Evolutionary conservation across 2,329 filamentous ascomycete genomes (phyloP), one percentile per base, ranked within the genome.

Genomic region (Fusarium sp.): DNA sequence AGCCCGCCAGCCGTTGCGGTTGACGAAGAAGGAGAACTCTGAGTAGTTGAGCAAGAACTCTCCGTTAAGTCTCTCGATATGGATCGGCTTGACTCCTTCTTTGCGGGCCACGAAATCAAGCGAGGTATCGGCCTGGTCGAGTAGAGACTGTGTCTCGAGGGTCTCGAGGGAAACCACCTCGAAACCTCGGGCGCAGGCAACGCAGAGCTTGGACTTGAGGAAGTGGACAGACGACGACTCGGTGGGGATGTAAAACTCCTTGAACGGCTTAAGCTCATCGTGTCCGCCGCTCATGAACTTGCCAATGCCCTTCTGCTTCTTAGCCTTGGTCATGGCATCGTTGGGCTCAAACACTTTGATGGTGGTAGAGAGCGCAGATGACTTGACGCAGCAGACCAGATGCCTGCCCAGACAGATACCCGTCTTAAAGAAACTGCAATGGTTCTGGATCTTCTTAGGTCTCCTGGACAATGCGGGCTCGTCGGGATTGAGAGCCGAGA

Each of bases 301-400:
- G 66, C 91, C 89, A 57, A 99, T 88, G 15, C 95, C 94, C 71
- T 93, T 95, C 74, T 97, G 96, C 80, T 96, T 97, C 81, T 95
- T 96, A 55, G 91, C 92, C 79, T 93, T 95, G 50, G 90, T 89
- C 83, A 96, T 90, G 61, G 92, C 90, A 73, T 98, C 95, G 78
- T 96, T 97, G 1, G 95, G 95, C 78, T 99, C 94, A 77, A 92
- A 98, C n/a, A 98, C 95, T 78, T 98, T 98, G 81, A 99, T 97
- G 2, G 94, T 98, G 13, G 92, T 96, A 48, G 92, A 97, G 29
- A 98, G 81, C 4, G 93, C 91, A 15, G 91, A 94, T 36, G 92
- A 96, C 80, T 97, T 98, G 71, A 98, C 95, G 68, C 92, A 96
- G 78, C 94, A 98, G 27, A 99, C 95, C 49, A 99, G 82, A 73